Percentiles rank a stretch among this genome's conserved stretches.
phyloP scores from a whole-genome alignment of 306 rosid species.

The Morella rubra region DNA sequence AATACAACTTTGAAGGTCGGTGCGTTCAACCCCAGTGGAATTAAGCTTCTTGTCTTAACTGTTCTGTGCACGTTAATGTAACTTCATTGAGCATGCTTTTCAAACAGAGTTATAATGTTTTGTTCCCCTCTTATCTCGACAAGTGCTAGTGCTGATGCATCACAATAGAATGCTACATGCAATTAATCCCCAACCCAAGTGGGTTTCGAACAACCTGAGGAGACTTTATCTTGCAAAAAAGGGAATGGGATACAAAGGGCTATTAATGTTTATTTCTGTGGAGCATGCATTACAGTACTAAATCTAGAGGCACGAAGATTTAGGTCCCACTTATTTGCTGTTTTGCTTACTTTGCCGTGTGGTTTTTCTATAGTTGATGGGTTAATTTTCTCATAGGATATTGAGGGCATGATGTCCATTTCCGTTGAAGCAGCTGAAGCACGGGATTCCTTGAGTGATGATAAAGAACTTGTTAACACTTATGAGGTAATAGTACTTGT shows the following conservation, averaged over 20 bases:
- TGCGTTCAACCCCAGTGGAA: conserved; percentile 19
- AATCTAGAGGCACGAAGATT: not conserved
- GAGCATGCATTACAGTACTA: not conserved
- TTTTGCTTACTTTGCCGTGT: conserved; percentile 15
- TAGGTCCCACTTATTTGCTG: not conserved
- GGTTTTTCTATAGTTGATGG: conserved; percentile 37
- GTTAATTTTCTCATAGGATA: conserved; percentile 66
- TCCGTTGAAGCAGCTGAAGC: conserved; percentile 96
- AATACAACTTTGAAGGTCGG: conserved; percentile 90
- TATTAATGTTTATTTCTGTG: not conserved
- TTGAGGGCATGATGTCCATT: conserved; percentile 99
- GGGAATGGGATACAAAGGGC: not conserved
- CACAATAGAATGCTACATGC: conserved; percentile 15
- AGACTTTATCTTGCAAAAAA: not conserved
- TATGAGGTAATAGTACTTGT: conserved; percentile 56
- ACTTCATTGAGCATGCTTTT: conserved; percentile 8
- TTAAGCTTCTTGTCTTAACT: conserved; percentile 2
- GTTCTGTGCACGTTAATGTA: conserved; percentile 3
- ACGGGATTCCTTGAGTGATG: conserved; percentile 86
- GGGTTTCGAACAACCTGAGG: not conserved
- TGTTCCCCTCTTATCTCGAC: conserved; percentile 10
- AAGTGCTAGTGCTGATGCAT: conserved; percentile 21
- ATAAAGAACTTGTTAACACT: conserved; percentile 79
- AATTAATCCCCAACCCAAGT: conserved; percentile 19
- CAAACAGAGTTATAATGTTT: conserved; percentile 13